These are phyloP conservation scores for Turritis glabra DNA, from an alignment of 345 rosid species.

Conservation along the genomic window DNA sequence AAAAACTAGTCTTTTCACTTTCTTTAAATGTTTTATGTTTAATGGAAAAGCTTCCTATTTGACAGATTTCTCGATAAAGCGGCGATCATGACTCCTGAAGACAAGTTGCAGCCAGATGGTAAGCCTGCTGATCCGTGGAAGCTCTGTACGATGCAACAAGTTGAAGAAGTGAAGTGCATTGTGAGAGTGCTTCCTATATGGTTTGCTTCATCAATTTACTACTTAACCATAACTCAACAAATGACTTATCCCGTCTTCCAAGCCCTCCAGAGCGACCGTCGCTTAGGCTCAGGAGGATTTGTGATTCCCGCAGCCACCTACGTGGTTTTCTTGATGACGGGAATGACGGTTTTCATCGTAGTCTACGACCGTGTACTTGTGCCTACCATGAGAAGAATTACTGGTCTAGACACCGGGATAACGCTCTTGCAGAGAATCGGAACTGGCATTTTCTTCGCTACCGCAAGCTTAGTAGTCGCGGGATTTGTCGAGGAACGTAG, in stretches of 20 bases:
- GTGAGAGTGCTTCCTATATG: constrained; percentile 64
- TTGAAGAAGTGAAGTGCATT: constrained; percentile 69
- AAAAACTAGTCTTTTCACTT: neutral
- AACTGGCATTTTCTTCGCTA: constrained; percentile 47
- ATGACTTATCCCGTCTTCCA: constrained; percentile 61
- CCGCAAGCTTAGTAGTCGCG: constrained; percentile 41
- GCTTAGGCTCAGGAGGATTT: constrained; percentile 45
- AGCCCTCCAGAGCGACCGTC: constrained; percentile 60
- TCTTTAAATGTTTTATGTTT: neutral
- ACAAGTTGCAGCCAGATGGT: constrained; percentile 49
- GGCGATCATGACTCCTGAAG: constrained; percentile 45
- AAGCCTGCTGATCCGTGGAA: constrained; percentile 58
- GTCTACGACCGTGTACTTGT: constrained; percentile 56
- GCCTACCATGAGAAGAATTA: constrained; percentile 44
- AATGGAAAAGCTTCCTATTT: constrained; percentile 7
- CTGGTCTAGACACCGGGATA: constrained; percentile 50
- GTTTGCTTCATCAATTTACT: constrained; percentile 49
- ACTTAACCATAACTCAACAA: constrained; percentile 47
- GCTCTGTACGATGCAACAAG: constrained; percentile 69
- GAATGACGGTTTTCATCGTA: constrained; percentile 53
- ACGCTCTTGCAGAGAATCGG: constrained; percentile 50
- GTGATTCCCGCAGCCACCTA: constrained; percentile 62
- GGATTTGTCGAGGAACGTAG: constrained; percentile 52
- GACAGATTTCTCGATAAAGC: constrained; percentile 64
- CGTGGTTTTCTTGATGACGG: constrained; percentile 54